These are phyloP conservation scores for Phascolomyces articulosus DNA, from an alignment of 371 early-diverging fungal species.

Conservation along the genomic window DNA sequence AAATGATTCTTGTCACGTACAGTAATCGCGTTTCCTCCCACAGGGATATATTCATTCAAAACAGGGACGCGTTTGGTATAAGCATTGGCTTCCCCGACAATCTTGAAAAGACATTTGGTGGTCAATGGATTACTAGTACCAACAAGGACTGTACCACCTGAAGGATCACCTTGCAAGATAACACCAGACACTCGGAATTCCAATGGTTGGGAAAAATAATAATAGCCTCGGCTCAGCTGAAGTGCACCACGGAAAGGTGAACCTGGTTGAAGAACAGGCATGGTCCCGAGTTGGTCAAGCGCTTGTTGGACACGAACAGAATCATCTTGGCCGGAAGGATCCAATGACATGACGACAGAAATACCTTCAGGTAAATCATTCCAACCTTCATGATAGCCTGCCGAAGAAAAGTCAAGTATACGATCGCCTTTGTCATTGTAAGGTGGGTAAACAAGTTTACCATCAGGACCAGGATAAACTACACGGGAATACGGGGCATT, in stretches of 20 bases:
- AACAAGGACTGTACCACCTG: slow-evolving; percentile 44
- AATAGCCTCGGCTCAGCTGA: slow-evolving; percentile 38
- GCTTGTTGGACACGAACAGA: slow-evolving; percentile 45
- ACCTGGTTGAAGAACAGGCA: slow-evolving; percentile 18
- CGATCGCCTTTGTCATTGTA: slow-evolving; percentile 49
- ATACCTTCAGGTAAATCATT: slow-evolving; percentile 22
- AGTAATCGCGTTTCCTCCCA: slow-evolving; percentile 25
- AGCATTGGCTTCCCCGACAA: slow-evolving; percentile 26
- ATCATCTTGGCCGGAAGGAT: slow-evolving; percentile 36
- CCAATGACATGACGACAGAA: slow-evolving; percentile 22
- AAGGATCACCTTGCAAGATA: slow-evolving; percentile 45
- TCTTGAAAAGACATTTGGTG: slow-evolving; percentile 15
- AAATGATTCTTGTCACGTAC: slow-evolving; percentile 14
- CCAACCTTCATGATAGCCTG: slow-evolving; percentile 52
- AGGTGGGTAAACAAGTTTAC: slow-evolving; percentile 36
- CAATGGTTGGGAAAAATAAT: slow-evolving; percentile 33
- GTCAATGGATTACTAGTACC: slow-evolving; percentile 20
- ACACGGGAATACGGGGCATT: slow-evolving; percentile 8
- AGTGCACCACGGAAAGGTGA: slow-evolving; percentile 34
- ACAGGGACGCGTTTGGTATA: slow-evolving; percentile 34
- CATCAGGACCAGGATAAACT: slow-evolving; percentile 20
- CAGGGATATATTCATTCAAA: slow-evolving; percentile 39
- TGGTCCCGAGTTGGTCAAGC: slow-evolving; percentile 25
- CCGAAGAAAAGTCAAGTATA: slow-evolving; percentile 52
- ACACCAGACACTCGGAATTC: slow-evolving; percentile 38